Evolutionary conservation across 768 basidiomycete genomes (phyloP).

Genomic region (Leucogyrophana mollusca): DNA sequence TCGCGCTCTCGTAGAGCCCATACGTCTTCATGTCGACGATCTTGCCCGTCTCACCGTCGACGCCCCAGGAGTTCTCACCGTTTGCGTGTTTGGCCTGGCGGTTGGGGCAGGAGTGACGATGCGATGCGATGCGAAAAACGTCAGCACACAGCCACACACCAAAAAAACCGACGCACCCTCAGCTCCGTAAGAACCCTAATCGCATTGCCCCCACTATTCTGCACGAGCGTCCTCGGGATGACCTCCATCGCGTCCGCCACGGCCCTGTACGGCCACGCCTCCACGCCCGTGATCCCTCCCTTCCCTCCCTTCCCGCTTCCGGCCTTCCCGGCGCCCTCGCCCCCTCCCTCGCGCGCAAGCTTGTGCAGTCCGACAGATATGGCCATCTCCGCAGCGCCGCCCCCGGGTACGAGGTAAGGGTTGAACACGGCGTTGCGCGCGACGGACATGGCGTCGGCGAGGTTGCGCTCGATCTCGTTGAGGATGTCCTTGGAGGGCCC

Average conservation of each 20-base stretch:
- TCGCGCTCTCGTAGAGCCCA: conserved; percentile 92
- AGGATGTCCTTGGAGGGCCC: conserved; percentile 98
- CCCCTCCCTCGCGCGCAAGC: conserved; percentile 50
- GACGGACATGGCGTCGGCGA: conserved; percentile 96
- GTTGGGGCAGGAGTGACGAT: conserved; percentile 1
- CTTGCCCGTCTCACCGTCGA: conserved; percentile 95
- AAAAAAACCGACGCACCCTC: conserved; percentile 52
- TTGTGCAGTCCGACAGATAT: conserved; percentile 84
- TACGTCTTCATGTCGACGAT: conserved; percentile 95
- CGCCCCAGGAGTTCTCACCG: conserved; percentile 89
- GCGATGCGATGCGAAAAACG: neutral
- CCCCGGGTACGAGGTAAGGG: conserved; percentile 90
- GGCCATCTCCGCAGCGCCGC: conserved; percentile 98
- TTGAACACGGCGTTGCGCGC: conserved; percentile 97
- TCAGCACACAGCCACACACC: neutral
- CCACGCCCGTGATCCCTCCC: conserved; percentile 73
- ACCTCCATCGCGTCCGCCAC: conserved; percentile 98
- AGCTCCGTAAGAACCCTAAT: conserved; percentile 92
- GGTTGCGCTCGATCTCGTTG: conserved; percentile 96
- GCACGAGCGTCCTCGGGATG: conserved; percentile 90
- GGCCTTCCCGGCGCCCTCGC: too few species aligned
- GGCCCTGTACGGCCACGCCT: conserved; percentile 88
- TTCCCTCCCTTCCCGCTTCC: too few species aligned
- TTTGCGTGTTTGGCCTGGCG: conserved; percentile 90
- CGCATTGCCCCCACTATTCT: conserved; percentile 94